These are phyloP conservation scores for Komagataella pseudopastoris DNA, from an alignment of 805 yeast species.

Conservation along the genomic window DNA sequence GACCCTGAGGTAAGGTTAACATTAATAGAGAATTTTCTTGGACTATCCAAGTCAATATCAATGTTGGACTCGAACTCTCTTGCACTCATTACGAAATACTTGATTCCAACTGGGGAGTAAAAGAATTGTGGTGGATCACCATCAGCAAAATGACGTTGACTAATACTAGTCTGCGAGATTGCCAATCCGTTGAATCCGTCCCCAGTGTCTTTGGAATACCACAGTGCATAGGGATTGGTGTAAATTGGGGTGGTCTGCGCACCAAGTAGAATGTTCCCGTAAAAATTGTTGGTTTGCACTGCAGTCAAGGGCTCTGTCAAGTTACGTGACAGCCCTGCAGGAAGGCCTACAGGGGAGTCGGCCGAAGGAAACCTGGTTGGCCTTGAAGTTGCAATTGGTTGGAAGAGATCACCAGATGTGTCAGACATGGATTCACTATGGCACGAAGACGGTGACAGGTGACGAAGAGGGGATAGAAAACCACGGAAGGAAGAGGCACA, in stretches of 20 bases:
- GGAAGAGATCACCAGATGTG: not conserved
- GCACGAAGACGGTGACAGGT: not conserved
- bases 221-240: slow-evolving; percentile 56
- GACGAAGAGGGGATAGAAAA: not conserved
- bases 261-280: slow-evolving; percentile 47
- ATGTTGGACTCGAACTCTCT: slow-evolving; percentile 26
- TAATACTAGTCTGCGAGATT: slow-evolving; percentile 37
- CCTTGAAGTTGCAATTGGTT: not conserved
- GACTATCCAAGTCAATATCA: slow-evolving; percentile 26
- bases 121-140: slow-evolving; percentile 33
- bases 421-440: not conserved
- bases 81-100: slow-evolving; percentile 40
- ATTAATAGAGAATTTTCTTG: slow-evolving; percentile 36
- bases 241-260: slow-evolving; percentile 40
- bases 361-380: not conserved
- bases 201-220: slow-evolving; percentile 19
- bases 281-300: slow-evolving; percentile 67
- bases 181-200: slow-evolving; percentile 41
- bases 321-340: not conserved
- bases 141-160: slow-evolving; percentile 30
- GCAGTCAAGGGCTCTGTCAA: slow-evolving; percentile 12
- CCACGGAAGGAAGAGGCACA: no score
- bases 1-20: slow-evolving; percentile 18
- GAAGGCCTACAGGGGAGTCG: not conserved
- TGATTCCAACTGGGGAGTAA: slow-evolving; percentile 43